These are phyloP conservation scores for Lactarius trivialis DNA, from an alignment of 768 basidiomycete species.

Conservation along the genomic window DNA sequence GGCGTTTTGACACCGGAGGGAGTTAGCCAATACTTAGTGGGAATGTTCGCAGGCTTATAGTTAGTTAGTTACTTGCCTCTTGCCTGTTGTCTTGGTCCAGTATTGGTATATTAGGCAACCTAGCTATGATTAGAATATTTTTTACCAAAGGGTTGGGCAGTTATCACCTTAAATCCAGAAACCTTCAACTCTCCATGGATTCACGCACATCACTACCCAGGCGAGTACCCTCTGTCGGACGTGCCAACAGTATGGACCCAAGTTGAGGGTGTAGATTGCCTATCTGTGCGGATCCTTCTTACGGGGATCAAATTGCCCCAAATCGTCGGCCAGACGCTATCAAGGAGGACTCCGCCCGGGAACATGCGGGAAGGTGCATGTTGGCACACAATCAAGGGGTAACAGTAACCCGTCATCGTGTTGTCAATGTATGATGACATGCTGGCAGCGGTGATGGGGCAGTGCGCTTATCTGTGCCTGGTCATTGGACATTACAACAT, in stretches of 20 bases:
- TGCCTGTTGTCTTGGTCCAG: background rate
- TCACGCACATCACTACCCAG: background rate
- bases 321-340: conserved; percentile 14
- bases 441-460: conserved; percentile 16
- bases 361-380: conserved; percentile 4
- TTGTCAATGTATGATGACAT: conserved; percentile 12
- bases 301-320: background rate
- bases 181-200: background rate
- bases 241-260: too few relatives aligned
- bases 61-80: background rate
- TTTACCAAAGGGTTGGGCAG: background rate
- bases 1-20: conserved; percentile 90
- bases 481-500: conserved; percentile 8
- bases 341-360: conserved; percentile 25
- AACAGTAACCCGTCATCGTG: conserved; percentile 11
- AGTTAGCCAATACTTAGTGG: conserved; percentile 91
- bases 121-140: background rate
- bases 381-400: conserved; percentile 10
- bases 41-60: conserved; percentile 76
- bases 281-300: conserved; percentile 13
- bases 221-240: background rate
- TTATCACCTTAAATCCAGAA: background rate
- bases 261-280: conserved; percentile 3
- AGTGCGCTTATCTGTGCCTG: conserved; percentile 18
- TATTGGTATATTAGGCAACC: background rate